Percentiles rank a stretch among this genome's conserved stretches.
phyloP scores from a whole-genome alignment of 2,329 filamentous ascomycete species.

The Didymella arachidicola region DNA sequence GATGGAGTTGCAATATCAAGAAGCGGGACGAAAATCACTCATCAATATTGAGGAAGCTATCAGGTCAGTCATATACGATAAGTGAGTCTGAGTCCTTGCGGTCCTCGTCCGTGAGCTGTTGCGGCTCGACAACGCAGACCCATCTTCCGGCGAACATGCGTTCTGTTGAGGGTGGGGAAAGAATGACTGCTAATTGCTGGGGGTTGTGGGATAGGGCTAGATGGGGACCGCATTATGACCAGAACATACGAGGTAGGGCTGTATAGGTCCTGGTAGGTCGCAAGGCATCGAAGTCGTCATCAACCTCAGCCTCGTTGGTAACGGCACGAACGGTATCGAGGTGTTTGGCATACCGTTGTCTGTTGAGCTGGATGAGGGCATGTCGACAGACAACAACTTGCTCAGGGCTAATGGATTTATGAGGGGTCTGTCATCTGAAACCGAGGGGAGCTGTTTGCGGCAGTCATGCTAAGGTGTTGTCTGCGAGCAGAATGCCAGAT shows the following conservation, averaged over 20 bases:
- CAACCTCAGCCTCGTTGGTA: background rate
- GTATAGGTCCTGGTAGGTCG: background rate
- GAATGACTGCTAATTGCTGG: conserved; percentile 4
- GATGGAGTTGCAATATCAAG: background rate
- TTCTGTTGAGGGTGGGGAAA: conserved; percentile 19
- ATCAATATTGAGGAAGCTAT: background rate
- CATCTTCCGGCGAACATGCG: conserved; percentile 5
- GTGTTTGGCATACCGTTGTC: background rate
- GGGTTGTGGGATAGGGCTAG: background rate
- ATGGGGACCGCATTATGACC: background rate
- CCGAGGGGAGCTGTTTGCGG: conserved; percentile 20
- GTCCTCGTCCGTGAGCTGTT: background rate
- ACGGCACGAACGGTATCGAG: background rate
- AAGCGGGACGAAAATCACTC: background rate
- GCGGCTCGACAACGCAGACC: background rate
- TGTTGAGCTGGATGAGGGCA: background rate
- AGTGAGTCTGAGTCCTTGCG: background rate
- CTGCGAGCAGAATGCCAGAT: conserved; percentile 7
- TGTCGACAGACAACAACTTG: conserved; percentile 1
- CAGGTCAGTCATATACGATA: background rate
- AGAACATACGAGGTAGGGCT: background rate
- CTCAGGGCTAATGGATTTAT: background rate
- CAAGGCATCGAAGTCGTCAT: background rate
- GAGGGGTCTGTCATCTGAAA: conserved; percentile 19
- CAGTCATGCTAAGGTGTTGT: conserved; percentile 1